Percentiles rank a stretch among this genome's conserved stretches.
phyloP scores from a whole-genome alignment of 345 rosid genomes.

The Streptanthus diversifolius region DNA sequence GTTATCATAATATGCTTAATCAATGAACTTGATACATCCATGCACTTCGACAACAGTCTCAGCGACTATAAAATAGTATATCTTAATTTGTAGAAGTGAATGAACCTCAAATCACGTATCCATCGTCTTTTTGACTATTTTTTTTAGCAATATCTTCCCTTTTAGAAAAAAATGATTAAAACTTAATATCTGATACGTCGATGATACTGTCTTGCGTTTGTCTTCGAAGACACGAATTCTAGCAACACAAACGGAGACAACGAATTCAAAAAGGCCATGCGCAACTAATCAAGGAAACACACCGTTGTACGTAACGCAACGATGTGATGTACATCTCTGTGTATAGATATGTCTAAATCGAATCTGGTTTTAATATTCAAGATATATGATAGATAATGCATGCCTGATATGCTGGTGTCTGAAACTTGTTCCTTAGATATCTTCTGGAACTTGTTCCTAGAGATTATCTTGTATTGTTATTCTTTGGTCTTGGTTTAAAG shows the following conservation, averaged over 20 bases:
- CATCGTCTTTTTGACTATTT: constrained; percentile 9
- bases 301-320: not conserved
- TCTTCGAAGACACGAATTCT: not conserved
- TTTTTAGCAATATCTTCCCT: not conserved
- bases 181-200: not conserved
- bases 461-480: not conserved
- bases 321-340: not conserved
- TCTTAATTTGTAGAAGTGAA: constrained; percentile 9
- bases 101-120: constrained; percentile 29
- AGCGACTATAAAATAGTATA: constrained; percentile 13
- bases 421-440: constrained; percentile 2
- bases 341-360: not conserved
- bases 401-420: constrained; percentile 16
- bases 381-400: constrained; percentile 8
- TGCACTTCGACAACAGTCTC: constrained; percentile 13
- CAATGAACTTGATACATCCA: not conserved
- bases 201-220: not conserved
- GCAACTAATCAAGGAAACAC: not conserved
- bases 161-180: not conserved
- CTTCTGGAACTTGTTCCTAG: not conserved
- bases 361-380: constrained; percentile 12
- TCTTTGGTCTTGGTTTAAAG: constrained; percentile 11
- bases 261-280: not conserved
- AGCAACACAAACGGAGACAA: not conserved
- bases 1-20: not conserved